A percentile compares a stretch with the other conserved stretches of the same genome.
phyloP scores from a whole-genome alignment of 176 grass and related monocot species.

The Ananas comosus region DNA sequence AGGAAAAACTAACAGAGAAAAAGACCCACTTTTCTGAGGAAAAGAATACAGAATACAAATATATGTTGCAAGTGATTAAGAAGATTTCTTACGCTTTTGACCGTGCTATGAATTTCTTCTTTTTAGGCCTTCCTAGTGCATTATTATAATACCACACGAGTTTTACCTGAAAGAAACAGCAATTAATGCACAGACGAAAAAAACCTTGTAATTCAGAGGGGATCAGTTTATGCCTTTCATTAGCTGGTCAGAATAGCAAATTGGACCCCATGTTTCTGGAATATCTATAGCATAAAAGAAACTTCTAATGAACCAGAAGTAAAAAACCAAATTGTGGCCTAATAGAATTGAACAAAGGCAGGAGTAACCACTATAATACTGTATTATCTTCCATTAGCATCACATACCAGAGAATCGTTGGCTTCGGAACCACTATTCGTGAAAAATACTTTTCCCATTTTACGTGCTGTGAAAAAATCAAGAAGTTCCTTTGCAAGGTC shows the following conservation, averaged over 20 bases:
- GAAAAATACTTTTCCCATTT: slow-evolving; percentile 99
- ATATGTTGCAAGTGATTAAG: slow-evolving; percentile 9
- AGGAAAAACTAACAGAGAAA: too few relatives aligned
- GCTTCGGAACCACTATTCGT: slow-evolving; percentile 99
- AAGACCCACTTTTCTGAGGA: background rate
- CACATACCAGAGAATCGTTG: slow-evolving; percentile 82
- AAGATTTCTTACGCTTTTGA: slow-evolving; percentile 60
- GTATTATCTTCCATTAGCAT: background rate
- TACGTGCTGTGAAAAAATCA: slow-evolving; percentile 63
- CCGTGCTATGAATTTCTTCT: slow-evolving; percentile 98
- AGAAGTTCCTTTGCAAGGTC: slow-evolving; percentile 84
- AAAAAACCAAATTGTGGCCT: too few relatives aligned
- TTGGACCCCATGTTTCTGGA: too few relatives aligned
- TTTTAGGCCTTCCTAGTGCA: slow-evolving; percentile 85
- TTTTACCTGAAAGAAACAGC: slow-evolving; percentile 51
- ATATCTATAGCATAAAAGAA: too few relatives aligned
- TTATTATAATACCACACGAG: slow-evolving; percentile 99
- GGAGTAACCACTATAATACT: too few relatives aligned
- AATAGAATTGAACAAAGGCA: too few relatives aligned
- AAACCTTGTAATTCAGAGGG: background rate
- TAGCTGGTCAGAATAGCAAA: too few relatives aligned
- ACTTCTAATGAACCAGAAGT: too few relatives aligned
- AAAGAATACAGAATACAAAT: background rate
- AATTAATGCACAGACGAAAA: slow-evolving; percentile 1
- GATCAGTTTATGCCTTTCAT: too few relatives aligned